Conservation (phyloP, 345 rosid species). For the Viola odorata region DNA sequence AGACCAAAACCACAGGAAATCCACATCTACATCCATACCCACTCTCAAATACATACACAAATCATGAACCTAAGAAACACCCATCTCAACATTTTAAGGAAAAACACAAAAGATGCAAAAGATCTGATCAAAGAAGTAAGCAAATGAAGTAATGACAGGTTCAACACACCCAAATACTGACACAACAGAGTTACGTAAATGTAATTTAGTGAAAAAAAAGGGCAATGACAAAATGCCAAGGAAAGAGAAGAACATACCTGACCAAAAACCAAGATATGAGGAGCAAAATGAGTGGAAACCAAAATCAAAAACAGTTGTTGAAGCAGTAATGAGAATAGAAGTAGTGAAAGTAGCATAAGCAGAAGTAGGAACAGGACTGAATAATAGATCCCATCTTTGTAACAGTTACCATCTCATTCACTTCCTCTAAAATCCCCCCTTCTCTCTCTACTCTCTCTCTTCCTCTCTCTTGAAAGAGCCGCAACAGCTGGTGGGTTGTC, state of each 20-base stretch:
- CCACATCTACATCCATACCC: too few relatives aligned
- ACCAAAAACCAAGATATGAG: not conserved
- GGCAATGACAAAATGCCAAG: not conserved
- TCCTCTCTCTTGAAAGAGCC: conserved; percentile 2
- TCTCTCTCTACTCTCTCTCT: conserved; percentile 3
- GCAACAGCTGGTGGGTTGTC: conserved; percentile 12
- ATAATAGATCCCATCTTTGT: conserved; percentile 8
- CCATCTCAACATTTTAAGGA: not conserved
- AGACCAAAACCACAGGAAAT: too few relatives aligned
- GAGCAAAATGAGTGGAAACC: conserved; percentile 1
- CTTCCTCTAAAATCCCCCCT: not conserved
- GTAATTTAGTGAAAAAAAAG: not conserved
- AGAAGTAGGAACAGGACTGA: not conserved
- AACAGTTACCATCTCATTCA: not conserved
- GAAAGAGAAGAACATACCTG: conserved; percentile 4
- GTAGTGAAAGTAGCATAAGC: not conserved
- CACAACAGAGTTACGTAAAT: not conserved
- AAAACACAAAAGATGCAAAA: not conserved
- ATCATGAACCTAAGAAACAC: not conserved
- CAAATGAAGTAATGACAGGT: too few relatives aligned
- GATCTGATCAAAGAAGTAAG: not conserved
- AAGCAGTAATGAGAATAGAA: not conserved
- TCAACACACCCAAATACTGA: too few relatives aligned
- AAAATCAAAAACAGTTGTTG: conserved; percentile 1
- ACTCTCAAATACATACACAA: not conserved